These are phyloP conservation scores for Oryza nivara DNA, from an alignment of 176 grass and related monocot genomes.

Conservation along the genomic window DNA sequence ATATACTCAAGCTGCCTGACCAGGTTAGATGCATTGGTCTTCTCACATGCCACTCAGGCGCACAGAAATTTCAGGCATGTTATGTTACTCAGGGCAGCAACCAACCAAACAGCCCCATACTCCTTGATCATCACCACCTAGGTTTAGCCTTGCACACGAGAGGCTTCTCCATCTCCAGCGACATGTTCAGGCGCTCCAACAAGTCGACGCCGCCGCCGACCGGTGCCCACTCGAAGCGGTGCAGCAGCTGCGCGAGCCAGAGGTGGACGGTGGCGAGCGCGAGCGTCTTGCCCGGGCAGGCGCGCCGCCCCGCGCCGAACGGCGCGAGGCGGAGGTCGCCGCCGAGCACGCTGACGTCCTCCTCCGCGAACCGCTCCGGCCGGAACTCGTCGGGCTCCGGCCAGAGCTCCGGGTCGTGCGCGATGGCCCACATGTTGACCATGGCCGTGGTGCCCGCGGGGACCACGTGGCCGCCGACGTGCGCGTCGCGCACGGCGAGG, in stretches of 20 bases:
- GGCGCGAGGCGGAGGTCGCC: conserved; percentile 63
- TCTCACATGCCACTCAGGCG: too few species aligned
- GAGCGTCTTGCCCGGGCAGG: conserved; percentile 45
- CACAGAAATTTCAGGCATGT: too few species aligned
- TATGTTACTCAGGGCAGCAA: too few species aligned
- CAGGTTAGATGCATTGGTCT: too few species aligned
- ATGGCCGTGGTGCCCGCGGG: conserved; percentile 70
- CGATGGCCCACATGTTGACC: conserved; percentile 87
- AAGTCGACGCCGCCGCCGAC: conserved; percentile 44
- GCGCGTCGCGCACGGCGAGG: conserved; percentile 57
- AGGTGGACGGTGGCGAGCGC: conserved; percentile 54
- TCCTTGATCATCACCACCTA: background rate
- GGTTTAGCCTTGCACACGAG: conserved; percentile 49
- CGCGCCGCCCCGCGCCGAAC: conserved; percentile 50
- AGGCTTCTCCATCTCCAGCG: conserved; percentile 65
- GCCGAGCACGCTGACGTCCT: conserved; percentile 56
- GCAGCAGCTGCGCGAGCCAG: conserved; percentile 64
- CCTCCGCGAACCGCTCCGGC: conserved; percentile 56
- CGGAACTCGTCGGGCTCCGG: conserved; percentile 45
- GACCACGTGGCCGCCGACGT: conserved; percentile 56
- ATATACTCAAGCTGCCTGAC: too few species aligned
- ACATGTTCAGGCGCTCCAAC: conserved; percentile 62
- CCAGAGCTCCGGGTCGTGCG: conserved; percentile 57
- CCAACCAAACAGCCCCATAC: too few species aligned
- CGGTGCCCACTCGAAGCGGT: conserved; percentile 49